These are phyloP conservation scores for Leccinum uliginosum DNA, from an alignment of 768 basidiomycete genomes.

Conservation along the genomic window DNA sequence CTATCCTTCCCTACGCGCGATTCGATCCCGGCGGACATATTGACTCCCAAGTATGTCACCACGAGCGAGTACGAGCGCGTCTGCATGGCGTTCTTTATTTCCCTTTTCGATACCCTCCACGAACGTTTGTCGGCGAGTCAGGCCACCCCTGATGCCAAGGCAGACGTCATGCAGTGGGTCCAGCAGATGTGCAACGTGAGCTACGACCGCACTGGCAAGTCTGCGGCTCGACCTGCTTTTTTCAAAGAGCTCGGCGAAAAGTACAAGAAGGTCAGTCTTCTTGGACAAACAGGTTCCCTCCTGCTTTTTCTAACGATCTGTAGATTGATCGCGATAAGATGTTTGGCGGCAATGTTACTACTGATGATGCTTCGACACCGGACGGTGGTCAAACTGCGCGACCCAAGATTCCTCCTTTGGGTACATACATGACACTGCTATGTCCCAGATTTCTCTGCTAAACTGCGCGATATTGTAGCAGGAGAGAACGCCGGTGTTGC, in stretches of 20 bases:
- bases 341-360: background rate
- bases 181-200: background rate
- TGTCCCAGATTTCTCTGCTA: background rate
- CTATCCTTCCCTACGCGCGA: background rate
- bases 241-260: background rate
- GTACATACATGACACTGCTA: background rate
- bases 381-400: background rate
- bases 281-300: background rate
- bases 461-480: background rate
- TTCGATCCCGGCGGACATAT: background rate
- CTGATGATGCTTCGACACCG: background rate
- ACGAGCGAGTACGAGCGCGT: background rate
- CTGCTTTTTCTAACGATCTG: background rate
- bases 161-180: background rate
- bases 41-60: background rate
- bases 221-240: background rate
- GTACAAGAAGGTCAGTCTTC: background rate
- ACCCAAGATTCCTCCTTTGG: background rate
- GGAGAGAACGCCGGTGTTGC: background rate
- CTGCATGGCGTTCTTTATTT: slow-evolving; percentile 5
- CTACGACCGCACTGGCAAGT: background rate
- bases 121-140: background rate
- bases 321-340: background rate
- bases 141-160: background rate
- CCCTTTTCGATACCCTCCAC: slow-evolving; percentile 6